Evolutionary conservation across 2,329 filamentous ascomycete species (phyloP), one percentile per base, ranked within the genome.

Genomic region (Coniochaeta pulveracea): DNA sequence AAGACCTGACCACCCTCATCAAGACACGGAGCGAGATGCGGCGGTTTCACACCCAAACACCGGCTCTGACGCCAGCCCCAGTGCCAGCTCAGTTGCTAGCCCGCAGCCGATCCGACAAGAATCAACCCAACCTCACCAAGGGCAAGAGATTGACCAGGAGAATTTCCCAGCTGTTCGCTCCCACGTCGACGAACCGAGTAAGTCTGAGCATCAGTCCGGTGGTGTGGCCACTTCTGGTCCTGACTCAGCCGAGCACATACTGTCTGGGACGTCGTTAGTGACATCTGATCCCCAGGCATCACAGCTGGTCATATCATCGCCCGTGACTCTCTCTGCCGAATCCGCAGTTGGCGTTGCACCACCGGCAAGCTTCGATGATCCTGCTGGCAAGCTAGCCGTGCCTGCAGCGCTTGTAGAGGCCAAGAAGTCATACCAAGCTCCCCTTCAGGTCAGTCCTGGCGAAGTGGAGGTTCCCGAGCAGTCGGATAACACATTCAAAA

Each of bases 201-300:
- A 31, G 28, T 31, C 28, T 31, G 28, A 31, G 28, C 22, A 17
- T 31, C 18, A 31, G 28, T 19, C n/a, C n/a, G n/a, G n/a, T n/a
- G n/a, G n/a, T n/a, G n/a, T n/a, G n/a, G n/a, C n/a, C n/a, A n/a
- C n/a, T n/a, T n/a, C n/a, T n/a, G n/a, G n/a, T n/a, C n/a, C n/a
- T n/a, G n/a, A n/a, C 19, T 10, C n/a, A 7, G 28, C 28, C 28
- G 28, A 22, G 28, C 18, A 10, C 22, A 12, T 31, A 14, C 28
- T 19, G 18, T 31, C 28, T 31, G 28, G 22, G 28, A 19, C 17
- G 22, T 31, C 28, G 22, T 17, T 31, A 19, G 28, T 31, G 22
- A 31, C 28, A 31, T 19, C 28, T 19, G 28, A 31, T 31, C 28
- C 28, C 22, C 28, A 31, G 28, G 28, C 28, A n/a, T 31, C 28